Base-by-base conservation (phyloP, 768 basidiomycete species). In the Lyophyllum shimeji region DNA sequence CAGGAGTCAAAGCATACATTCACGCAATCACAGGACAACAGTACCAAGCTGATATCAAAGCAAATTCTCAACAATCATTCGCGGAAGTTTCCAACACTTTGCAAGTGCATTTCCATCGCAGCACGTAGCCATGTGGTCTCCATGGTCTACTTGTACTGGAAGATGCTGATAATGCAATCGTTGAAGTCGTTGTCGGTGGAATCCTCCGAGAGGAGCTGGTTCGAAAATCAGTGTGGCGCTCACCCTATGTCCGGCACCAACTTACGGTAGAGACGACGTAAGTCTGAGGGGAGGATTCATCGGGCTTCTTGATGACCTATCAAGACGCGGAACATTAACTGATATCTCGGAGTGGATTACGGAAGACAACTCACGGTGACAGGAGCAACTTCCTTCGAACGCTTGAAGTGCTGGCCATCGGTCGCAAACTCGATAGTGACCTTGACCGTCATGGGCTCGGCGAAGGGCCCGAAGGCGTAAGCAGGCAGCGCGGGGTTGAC, bases 381-480 rank as follows among this genome's bases (percentile, higher is more conserved):
- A 15, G 51, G 55, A 0, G 37, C 12, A 8, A 60, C 42, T 13
- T 48, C 18, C 21, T 51, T 54, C 5, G 55, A 56, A 15, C 48
- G 47, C 23, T 18, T 8, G 17, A 40, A 56, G 40, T 46, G 51
- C 17, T n/a, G 20, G 29, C 43, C 47, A 1, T 23, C 11, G 24
- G 29, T 7, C 8, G 52, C 49, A 25, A 46, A 12, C 27, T 57
- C 59, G 24, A 60, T 46, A 25, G 21, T 2, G 23, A 53, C 43
- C 23, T 23, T 31, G 9, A 56, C 4, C 4, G 24, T 33, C 33
- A 49, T 47, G 11, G 20, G 4, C 46, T 56, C 55, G 9, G 29
- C n/a, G 54, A 57, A 57, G 24, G 59, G 59, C 23, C 59, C 59
- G 31, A 53, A 57, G 29, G 44, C 31, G 48, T 43, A 57, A 27